A percentile compares a stretch with the other conserved stretches of the same genome.
phyloP scores from a whole-genome alignment of 2,329 filamentous ascomycete genomes.

The Hawksworthiomyces lignivorus region DNA sequence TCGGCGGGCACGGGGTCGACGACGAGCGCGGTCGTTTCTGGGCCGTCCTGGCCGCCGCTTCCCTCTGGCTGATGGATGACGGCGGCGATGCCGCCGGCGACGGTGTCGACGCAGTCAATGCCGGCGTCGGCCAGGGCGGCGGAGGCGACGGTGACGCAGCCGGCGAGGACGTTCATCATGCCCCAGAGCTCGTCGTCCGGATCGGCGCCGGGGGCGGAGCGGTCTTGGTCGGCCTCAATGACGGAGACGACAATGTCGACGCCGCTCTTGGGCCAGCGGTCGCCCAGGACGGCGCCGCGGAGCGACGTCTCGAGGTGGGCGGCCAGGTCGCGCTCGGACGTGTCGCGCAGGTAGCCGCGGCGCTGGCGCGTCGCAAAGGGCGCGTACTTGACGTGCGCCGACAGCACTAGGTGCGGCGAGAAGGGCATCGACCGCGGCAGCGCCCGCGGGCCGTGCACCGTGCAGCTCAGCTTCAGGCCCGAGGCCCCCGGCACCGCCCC shows the following conservation, averaged over 20 bases:
- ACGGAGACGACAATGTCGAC: constrained; percentile 93
- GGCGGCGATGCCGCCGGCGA: constrained; percentile 83
- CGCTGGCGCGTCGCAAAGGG: constrained; percentile 82
- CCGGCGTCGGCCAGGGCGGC: constrained; percentile 90
- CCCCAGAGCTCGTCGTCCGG: constrained; percentile 63
- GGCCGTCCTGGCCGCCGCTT: constrained; percentile 20
- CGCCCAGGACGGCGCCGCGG: constrained; percentile 81
- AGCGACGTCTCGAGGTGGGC: constrained; percentile 88
- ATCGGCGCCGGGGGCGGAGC: constrained; percentile 36
- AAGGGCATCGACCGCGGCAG: constrained; percentile 85
- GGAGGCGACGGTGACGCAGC: constrained; percentile 88
- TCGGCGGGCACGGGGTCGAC: constrained; percentile 79
- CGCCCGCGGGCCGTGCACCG: constrained; percentile 86
- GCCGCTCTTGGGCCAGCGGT: constrained; percentile 96
- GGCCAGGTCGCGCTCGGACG: constrained; percentile 79
- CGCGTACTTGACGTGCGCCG: constrained; percentile 92
- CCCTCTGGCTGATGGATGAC: constrained; percentile 45
- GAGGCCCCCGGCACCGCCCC: constrained; percentile 29
- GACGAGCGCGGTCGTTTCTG: constrained; percentile 41
- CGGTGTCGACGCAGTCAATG: constrained; percentile 89
- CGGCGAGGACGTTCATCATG: constrained; percentile 82
- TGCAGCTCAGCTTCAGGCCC: constrained; percentile 84
- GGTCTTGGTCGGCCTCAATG: constrained; percentile 85
- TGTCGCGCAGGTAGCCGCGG: constrained; percentile 78
- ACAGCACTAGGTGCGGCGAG: constrained; percentile 83